Evolutionary conservation across 2,329 filamentous ascomycete species (phyloP).

Genomic region (Immersiporthe knoxdaviesiana): DNA sequence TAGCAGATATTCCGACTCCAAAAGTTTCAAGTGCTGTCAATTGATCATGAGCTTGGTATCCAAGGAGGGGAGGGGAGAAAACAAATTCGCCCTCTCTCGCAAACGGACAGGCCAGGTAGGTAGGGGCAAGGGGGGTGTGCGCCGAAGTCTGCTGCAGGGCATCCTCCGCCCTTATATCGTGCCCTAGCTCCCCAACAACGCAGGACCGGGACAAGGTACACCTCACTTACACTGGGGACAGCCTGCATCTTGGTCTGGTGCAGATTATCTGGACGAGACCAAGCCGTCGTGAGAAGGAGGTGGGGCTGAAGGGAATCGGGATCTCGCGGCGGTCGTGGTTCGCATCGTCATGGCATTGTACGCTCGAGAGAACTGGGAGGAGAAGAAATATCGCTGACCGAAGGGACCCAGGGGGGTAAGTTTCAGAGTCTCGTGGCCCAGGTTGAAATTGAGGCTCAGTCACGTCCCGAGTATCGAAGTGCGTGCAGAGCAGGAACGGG

Average conservation of each 20-base stretch:
- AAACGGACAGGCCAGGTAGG: neutral
- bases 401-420: neutral
- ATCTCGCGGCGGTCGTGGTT: constrained; percentile 40
- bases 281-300: constrained; percentile 36
- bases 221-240: constrained; percentile 50
- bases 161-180: neutral
- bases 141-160: constrained; percentile 2
- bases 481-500: constrained; percentile 13
- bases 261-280: constrained; percentile 37
- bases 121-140: too few relatives aligned
- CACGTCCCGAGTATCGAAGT: neutral
- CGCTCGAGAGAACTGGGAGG: neutral
- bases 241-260: constrained; percentile 43
- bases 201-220: neutral
- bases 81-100: neutral
- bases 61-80: neutral
- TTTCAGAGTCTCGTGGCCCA: constrained; percentile 10
- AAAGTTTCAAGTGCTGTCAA: too few relatives aligned
- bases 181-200: constrained; percentile 2
- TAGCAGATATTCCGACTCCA: constrained; percentile 9
- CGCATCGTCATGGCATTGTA: constrained; percentile 45
- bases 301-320: constrained; percentile 38
- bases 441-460: neutral
- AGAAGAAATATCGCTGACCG: neutral
- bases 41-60: neutral